phyloP scores from a whole-genome alignment of 352 stramenopile species.

The Pythium sukuiense region DNA sequence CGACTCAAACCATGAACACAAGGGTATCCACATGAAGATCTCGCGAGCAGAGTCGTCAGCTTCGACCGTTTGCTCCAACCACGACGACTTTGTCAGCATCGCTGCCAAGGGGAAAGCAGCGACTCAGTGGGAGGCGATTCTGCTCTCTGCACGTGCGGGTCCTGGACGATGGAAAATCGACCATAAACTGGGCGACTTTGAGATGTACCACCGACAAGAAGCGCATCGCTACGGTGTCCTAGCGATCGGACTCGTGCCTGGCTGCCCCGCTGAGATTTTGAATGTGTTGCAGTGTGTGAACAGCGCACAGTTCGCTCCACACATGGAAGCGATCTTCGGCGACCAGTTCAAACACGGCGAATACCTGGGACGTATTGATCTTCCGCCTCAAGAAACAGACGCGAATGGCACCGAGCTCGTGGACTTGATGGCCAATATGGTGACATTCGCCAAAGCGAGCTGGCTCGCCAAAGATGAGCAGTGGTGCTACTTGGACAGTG shows the following conservation, averaged over 20 bases:
- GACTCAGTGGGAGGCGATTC: slow-evolving; percentile 11
- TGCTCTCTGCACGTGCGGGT: slow-evolving; percentile 13
- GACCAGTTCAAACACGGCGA: slow-evolving; percentile 24
- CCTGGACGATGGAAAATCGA: slow-evolving; percentile 9
- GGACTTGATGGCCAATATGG: slow-evolving; percentile 20
- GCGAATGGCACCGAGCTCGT: background rate
- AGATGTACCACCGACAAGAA: slow-evolving; percentile 19
- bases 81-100: slow-evolving; percentile 5
- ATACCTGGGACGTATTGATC: slow-evolving; percentile 8
- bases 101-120: background rate
- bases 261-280: slow-evolving; percentile 19
- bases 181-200: slow-evolving; percentile 1
- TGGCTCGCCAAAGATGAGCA: slow-evolving; percentile 17
- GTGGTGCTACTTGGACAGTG: slow-evolving; percentile 26
- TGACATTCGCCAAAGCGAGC: slow-evolving; percentile 17
- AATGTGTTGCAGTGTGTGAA: slow-evolving; percentile 17
- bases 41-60: background rate
- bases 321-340: slow-evolving; percentile 21
- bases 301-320: slow-evolving; percentile 19
- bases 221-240: slow-evolving; percentile 13
- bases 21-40: background rate
- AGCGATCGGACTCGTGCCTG: slow-evolving; percentile 12
- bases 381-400: background rate
- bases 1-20: background rate
- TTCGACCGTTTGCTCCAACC: background rate